Evolutionary conservation across 2,329 filamentous ascomycete species (phyloP), one percentile per base, ranked within the genome.

Genomic region (Emydomyces testavorans): DNA sequence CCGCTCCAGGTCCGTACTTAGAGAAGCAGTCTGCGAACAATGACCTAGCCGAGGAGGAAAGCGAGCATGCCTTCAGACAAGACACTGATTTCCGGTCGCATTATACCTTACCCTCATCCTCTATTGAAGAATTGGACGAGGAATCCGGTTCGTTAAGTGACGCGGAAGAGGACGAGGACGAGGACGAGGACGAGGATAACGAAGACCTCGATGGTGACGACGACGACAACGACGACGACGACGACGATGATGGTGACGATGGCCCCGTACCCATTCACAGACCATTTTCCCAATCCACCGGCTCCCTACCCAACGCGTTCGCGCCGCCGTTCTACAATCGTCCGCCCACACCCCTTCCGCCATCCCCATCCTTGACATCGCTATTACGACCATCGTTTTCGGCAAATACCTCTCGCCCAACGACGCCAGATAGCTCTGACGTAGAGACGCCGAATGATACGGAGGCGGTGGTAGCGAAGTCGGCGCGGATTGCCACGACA

Each of bases 271-370:
- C 50, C 29, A 61, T 64, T 51, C 60, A 62, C 48, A 62, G 61
- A 29, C 62, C 65, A 15, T 66, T 68, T 48, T 60, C 62, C 46
- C 66, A 66, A 42, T 70, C 66, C 4, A 60, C 61, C 23, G 59
- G 62, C 42, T 70, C 67, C 1, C 60, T 70, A 20, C 62, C 65
- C 7, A 67, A 70, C 59, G 65, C 61, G 49, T 84, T 82, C 63
- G 77, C 76, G 8, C 92, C 92, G 21, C 92, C 92, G 13, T 96
- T 96, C 72, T 98, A 98, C 72, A 93, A 93, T 54, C 80, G 90
- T 2, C 92, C 92, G n/a, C 92, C 92, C 0, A 95, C 88, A 1
- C 90, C 92, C 2, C 74, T 96, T 0, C 92, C 92, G 0, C 90
- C 90, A 0, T 94, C 88, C 0, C 92, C 92, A 0, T 94, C 86